Conservation (phyloP, 192 early-diverging fungal genomes). For the Chytriomyces sp. region DNA sequence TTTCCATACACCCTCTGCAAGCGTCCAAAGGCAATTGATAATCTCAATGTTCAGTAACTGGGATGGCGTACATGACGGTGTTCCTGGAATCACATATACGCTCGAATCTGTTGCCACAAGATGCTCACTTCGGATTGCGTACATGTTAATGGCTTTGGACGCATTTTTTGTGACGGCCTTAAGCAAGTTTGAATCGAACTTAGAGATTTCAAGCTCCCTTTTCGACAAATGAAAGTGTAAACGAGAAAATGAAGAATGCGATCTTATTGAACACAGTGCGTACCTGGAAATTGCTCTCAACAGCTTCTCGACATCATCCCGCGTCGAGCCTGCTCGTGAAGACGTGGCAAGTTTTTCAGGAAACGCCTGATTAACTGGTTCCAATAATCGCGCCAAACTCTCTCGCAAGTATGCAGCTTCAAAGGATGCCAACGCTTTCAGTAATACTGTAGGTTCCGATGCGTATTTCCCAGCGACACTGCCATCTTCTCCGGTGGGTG, state of each 20-base stretch:
- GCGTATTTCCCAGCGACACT: not conserved
- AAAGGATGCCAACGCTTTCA: constrained; percentile 48
- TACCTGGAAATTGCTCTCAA: constrained; percentile 64
- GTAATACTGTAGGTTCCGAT: constrained; percentile 28
- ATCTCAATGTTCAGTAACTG: constrained; percentile 66
- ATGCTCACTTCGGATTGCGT: constrained; percentile 59
- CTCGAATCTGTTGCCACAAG: constrained; percentile 56
- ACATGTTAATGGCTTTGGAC: constrained; percentile 65
- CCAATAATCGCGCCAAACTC: constrained; percentile 64
- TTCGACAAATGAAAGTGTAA: not conserved
- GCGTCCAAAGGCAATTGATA: constrained; percentile 63
- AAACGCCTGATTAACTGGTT: constrained; percentile 66
- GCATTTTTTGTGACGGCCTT: constrained; percentile 60
- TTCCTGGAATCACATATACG: constrained; percentile 41
- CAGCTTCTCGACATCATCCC: constrained; percentile 63
- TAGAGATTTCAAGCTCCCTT: constrained; percentile 69
- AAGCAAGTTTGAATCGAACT: constrained; percentile 64
- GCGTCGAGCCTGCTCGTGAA: constrained; percentile 31
- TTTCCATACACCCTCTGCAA: constrained; percentile 68
- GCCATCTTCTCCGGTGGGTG: not conserved
- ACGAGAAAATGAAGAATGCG: not conserved
- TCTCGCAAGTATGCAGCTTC: constrained; percentile 61
- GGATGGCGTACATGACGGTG: constrained; percentile 41
- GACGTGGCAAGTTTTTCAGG: constrained; percentile 49
- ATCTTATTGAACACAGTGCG: constrained; percentile 2